phyloP scores from a whole-genome alignment of 805 yeast genomes.

The Zygotorulaspora florentina region DNA sequence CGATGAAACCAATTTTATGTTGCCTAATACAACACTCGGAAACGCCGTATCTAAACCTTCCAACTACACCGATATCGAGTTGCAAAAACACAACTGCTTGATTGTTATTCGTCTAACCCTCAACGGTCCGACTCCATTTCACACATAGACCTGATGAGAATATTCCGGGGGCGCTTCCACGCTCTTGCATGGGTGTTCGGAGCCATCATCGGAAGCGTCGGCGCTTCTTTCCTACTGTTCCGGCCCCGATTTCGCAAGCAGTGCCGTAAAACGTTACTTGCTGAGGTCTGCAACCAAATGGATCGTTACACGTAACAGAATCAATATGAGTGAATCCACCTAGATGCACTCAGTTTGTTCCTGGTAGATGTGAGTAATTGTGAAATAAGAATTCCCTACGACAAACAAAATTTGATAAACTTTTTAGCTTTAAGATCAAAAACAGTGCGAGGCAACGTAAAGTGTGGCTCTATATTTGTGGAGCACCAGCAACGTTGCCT shows the following conservation, averaged over 20 bases:
- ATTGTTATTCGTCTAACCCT: not conserved
- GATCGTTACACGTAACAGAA: no score
- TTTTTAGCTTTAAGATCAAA: not conserved
- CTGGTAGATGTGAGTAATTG: no score
- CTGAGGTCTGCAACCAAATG: no score
- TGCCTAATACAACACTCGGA: not conserved
- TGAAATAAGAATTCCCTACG: not conserved
- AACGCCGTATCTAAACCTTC: not conserved
- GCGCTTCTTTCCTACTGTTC: not conserved
- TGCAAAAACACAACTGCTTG: not conserved
- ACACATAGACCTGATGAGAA: not conserved
- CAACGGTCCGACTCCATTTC: not conserved
- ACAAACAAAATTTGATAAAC: not conserved
- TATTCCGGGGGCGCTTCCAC: not conserved
- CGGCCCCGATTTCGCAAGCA: not conserved
- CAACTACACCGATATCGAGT: no score
- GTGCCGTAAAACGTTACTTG: not conserved
- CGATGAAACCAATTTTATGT: no score
- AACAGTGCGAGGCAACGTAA: slow-evolving; percentile 17
- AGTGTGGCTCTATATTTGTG: slow-evolving; percentile 26
- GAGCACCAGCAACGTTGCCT: slow-evolving; percentile 30
- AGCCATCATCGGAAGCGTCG: no score
- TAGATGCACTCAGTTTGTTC: no score
- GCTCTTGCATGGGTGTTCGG: no score
- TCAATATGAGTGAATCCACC: no score